A percentile compares a stretch with the other conserved stretches of the same genome.
Evolutionary conservation across 495 filamentous ascomycete genomes (phyloP).

Genomic region (Podospora tetraspora): DNA sequence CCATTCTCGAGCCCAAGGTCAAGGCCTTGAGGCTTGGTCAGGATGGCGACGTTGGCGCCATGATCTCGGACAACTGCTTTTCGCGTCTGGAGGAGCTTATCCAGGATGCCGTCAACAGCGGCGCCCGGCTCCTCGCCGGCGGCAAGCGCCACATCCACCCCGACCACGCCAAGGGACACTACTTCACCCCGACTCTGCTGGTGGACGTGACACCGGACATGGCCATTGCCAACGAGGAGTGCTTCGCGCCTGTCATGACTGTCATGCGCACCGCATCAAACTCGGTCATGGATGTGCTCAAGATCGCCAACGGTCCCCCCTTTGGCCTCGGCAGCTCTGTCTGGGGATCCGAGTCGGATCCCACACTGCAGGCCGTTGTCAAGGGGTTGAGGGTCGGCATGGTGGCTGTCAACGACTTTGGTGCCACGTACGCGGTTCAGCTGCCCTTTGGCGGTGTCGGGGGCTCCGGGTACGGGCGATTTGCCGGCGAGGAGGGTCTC

Average conservation of each 20-base stretch:
- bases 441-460: conserved; percentile 86
- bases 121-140: conserved; percentile 75
- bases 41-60: conserved; percentile 75
- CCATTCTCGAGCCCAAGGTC: conserved; percentile 66
- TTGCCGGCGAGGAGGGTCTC: conserved; percentile 87
- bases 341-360: conserved; percentile 59
- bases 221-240: conserved; percentile 84
- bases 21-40: conserved; percentile 60
- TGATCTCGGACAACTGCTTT: conserved; percentile 76
- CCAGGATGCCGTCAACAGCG: conserved; percentile 65
- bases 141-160: conserved; percentile 70
- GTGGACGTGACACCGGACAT: conserved; percentile 74
- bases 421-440: conserved; percentile 82
- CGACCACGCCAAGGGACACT: conserved; percentile 69
- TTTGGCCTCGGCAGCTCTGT: conserved; percentile 80
- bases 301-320: conserved; percentile 67
- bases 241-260: conserved; percentile 86
- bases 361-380: conserved; percentile 46
- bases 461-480: conserved; percentile 87
- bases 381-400: conserved; percentile 73
- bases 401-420: conserved; percentile 94
- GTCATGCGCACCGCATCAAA: conserved; percentile 60
- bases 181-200: conserved; percentile 85
- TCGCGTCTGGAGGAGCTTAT: conserved; percentile 64
- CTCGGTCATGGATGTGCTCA: conserved; percentile 55